These are phyloP conservation scores for Verticillium dahliae DNA, from an alignment of 2,329 filamentous ascomycete species.

Conservation along the genomic window DNA sequence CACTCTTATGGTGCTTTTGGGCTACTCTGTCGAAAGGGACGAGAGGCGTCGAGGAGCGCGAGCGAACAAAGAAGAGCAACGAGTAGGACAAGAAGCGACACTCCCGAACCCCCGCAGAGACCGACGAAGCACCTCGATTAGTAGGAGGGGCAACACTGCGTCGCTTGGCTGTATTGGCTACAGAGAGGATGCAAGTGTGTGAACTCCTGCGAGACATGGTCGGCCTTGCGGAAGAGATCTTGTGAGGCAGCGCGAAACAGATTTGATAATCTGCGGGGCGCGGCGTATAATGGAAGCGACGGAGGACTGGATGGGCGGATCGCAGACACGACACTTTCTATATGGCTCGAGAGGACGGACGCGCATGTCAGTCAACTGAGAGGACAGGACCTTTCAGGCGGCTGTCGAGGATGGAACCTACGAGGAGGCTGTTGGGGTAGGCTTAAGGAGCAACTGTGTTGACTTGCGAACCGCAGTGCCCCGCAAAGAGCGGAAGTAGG, in stretches of 20 bases:
- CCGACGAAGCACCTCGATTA: background rate
- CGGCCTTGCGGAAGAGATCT: background rate
- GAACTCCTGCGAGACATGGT: background rate
- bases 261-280: background rate
- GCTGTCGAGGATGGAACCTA: constrained; percentile 1
- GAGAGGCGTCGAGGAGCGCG: background rate
- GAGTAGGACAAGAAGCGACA: background rate
- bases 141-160: background rate
- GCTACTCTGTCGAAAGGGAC: background rate
- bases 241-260: background rate
- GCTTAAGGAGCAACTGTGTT: background rate
- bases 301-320: background rate
- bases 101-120: background rate
- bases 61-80: background rate
- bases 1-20: background rate
- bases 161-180: background rate
- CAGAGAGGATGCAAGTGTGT: background rate
- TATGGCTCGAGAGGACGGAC: constrained; percentile 1
- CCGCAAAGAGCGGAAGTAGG: background rate
- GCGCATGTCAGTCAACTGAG: background rate
- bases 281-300: constrained; percentile 1
- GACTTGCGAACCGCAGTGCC: background rate
- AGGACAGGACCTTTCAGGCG: background rate
- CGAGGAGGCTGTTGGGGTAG: background rate
- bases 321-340: constrained; percentile 2